phyloP scores from a whole-genome alignment of 1,284 basidiomycete genomes.

The Cutaneotrichosporon sp. region DNA sequence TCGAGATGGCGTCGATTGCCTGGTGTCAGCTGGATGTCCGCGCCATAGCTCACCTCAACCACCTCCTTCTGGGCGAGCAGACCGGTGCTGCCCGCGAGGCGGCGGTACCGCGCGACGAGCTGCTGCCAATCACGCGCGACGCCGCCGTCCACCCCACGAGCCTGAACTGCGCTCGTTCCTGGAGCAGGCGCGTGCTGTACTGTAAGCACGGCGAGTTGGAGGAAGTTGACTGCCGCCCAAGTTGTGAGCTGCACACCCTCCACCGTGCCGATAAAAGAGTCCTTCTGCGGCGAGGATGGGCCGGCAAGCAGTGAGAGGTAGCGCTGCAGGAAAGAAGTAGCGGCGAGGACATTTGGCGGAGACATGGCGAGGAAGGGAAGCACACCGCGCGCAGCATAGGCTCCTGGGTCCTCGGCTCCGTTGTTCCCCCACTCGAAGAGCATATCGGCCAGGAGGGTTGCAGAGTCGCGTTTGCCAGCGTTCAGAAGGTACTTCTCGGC shows the following conservation, averaged over 20 bases:
- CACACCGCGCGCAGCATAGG: conserved; percentile 76
- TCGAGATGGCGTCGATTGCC: conserved; percentile 63
- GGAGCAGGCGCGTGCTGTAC: conserved; percentile 74
- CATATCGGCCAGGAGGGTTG: conserved; percentile 77
- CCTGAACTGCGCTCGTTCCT: conserved; percentile 51
- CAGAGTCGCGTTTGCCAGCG: conserved; percentile 81
- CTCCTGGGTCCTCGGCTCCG: conserved; percentile 44
- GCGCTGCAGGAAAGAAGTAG: conserved; percentile 74
- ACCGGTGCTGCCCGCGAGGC: conserved; percentile 58
- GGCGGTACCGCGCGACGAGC: conserved; percentile 71
- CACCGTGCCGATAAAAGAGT: conserved; percentile 52
- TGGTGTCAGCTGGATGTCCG: conserved; percentile 30
- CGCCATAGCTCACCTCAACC: conserved; percentile 62
- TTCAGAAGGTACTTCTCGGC: conserved; percentile 79
- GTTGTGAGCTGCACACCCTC: conserved; percentile 71
- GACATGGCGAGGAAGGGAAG: conserved; percentile 84
- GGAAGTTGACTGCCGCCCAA: conserved; percentile 75
- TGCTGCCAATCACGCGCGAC: conserved; percentile 70
- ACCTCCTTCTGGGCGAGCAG: conserved; percentile 66
- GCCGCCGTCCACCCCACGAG: conserved; percentile 59
- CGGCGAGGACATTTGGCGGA: conserved; percentile 81
- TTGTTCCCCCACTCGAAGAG: conserved; percentile 69
- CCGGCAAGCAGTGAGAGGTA: conserved; percentile 65
- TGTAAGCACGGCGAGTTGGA: conserved; percentile 77
- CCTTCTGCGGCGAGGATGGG: conserved; percentile 54